phyloP scores from a whole-genome alignment of 1,139 yeast genomes.

The Lodderomyces oxycetoniae region DNA sequence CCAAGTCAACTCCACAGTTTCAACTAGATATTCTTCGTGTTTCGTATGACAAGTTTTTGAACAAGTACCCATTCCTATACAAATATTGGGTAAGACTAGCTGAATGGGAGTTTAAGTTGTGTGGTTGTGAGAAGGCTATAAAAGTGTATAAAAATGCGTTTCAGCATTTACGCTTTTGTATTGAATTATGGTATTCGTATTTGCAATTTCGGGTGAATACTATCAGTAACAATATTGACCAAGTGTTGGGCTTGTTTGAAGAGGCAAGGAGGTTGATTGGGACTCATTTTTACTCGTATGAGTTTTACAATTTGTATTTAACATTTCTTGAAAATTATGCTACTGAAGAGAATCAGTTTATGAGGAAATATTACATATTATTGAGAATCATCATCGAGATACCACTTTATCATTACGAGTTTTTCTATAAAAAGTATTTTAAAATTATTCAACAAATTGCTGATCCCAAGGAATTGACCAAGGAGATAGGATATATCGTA shows the following conservation, averaged over 20 bases:
- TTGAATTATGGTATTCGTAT: conserved; percentile 72
- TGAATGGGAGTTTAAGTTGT: conserved; percentile 56
- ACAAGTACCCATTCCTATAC: conserved; percentile 62
- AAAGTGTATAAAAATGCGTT: conserved; percentile 54
- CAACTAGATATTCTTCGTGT: conserved; percentile 41
- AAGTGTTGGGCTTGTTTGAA: conserved; percentile 50
- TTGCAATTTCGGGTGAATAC: conserved; percentile 51
- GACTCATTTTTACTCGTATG: conserved; percentile 63
- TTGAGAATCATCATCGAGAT: conserved; percentile 60
- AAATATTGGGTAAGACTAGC: conserved; percentile 84
- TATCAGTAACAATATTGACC: conserved; percentile 25
- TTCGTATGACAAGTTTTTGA: conserved; percentile 55
- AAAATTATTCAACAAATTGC: conserved; percentile 34
- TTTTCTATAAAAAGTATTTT: conserved; percentile 43
- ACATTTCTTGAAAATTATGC: conserved; percentile 43
- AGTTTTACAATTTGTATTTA: conserved; percentile 72
- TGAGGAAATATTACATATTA: conserved; percentile 39
- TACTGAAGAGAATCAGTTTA: conserved; percentile 28
- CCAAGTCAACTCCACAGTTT: conserved; percentile 38
- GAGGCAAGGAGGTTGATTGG: conserved; percentile 64
- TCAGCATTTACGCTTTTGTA: conserved; percentile 46
- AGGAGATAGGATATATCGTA: conserved; percentile 21
- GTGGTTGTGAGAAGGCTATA: conserved; percentile 46
- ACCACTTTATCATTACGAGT: conserved; percentile 74
- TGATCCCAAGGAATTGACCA: conserved; percentile 11